phyloP scores from a whole-genome alignment of 306 rosid species.

The Cucumis melo region DNA sequence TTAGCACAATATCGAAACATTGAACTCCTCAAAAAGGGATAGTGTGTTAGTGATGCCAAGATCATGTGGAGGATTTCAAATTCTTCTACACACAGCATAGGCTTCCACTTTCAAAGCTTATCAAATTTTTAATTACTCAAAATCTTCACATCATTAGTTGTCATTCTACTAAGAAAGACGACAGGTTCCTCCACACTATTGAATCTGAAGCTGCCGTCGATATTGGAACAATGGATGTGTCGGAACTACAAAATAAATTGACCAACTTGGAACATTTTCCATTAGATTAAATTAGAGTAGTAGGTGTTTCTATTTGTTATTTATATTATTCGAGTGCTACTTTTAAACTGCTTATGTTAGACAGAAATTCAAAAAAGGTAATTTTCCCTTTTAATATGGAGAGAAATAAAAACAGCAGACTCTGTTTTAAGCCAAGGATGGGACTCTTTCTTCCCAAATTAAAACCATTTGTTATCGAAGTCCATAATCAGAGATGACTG shows the following conservation, averaged over 20 bases:
- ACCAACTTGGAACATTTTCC: not conserved
- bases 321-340: not conserved
- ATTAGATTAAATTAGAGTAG: not conserved
- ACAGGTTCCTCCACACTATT: slow-evolving; percentile 19
- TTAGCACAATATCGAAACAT: not conserved
- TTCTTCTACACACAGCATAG: slow-evolving; percentile 19
- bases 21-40: not conserved
- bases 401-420: too few species aligned
- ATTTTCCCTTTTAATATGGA: too few species aligned
- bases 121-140: slow-evolving; percentile 14
- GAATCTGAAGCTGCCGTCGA: slow-evolving; percentile 16
- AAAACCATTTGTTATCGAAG: too few species aligned
- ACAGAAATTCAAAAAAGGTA: too few species aligned
- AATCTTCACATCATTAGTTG: slow-evolving; percentile 21
- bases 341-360: not conserved
- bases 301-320: not conserved
- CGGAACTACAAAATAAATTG: slow-evolving; percentile 5
- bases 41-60: not conserved
- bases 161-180: slow-evolving; percentile 18
- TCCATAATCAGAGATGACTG: too few species aligned
- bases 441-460: too few species aligned
- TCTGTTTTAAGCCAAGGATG: too few species aligned
- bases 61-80: slow-evolving; percentile 18
- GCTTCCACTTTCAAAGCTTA: slow-evolving; percentile 20
- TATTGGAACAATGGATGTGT: not conserved